Percentiles rank a stretch among this genome's conserved stretches.
Conservation (phyloP, 805 yeast genomes). For the Scheffersomyces ergatensis region DNA sequence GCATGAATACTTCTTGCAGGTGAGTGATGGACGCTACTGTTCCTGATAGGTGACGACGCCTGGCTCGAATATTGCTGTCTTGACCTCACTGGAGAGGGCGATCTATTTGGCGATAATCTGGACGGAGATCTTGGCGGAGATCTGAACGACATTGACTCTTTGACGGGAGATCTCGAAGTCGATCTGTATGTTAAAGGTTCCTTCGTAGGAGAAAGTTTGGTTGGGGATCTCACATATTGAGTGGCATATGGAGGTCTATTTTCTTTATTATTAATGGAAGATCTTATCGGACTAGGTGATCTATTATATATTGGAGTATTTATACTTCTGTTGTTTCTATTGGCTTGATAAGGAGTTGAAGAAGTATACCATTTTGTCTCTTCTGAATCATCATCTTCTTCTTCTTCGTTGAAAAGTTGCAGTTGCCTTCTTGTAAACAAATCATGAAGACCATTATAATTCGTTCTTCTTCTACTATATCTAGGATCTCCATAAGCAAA, state of each 20-base stretch:
- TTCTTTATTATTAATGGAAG: slow-evolving; percentile 1
- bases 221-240: neutral
- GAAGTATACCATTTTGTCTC: slow-evolving; percentile 6
- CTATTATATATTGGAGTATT: slow-evolving; percentile 2
- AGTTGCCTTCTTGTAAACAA: neutral
- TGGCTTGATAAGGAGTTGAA: slow-evolving; percentile 10
- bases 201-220: neutral
- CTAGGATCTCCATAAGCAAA: neutral
- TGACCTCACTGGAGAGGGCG: neutral
- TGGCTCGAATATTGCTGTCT: neutral
- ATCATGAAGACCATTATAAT: neutral
- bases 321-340: neutral
- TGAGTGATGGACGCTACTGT: neutral
- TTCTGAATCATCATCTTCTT: slow-evolving; percentile 7
- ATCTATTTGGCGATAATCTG: neutral
- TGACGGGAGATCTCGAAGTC: neutral
- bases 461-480: slow-evolving; percentile 1
- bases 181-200: neutral
- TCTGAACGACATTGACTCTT: neutral
- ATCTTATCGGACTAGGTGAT: slow-evolving; percentile 11
- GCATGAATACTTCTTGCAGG: neutral
- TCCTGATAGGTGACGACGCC: neutral
- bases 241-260: neutral
- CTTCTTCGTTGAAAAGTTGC: slow-evolving; percentile 4
- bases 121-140: slow-evolving; percentile 3